Evolutionary conservation across 805 yeast genomes (phyloP), one percentile per base, ranked within the genome.

Genomic region (Yarrowia sp.): DNA sequence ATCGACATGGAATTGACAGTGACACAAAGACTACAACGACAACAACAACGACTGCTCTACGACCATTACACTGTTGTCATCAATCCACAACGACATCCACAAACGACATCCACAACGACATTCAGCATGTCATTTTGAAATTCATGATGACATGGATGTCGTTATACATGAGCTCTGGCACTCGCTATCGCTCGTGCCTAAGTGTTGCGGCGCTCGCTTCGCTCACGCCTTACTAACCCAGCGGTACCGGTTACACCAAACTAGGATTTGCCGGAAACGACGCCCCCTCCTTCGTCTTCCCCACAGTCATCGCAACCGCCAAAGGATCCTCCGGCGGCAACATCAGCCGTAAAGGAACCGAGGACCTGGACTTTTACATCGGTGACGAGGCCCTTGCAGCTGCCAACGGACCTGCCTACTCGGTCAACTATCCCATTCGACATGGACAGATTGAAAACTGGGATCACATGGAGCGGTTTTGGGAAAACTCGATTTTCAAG

Each of bases 381-480:
- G 99, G 99, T 38, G 95, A 95, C 72, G 98, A 93, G 76, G 99
- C 99, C 1, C 73, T 95, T 47, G 84, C 83, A 63, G 96, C 97
- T 13, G 88, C 98, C n/a, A 88, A 85, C 71, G 96, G 97, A 6
- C 91, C 97, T 28, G 76, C 76, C 69, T 95, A 95, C 77, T 88
- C 92, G 33, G 80, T 95, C 66, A 84, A 86, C 68, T 95, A 95
- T 73, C 99, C 99, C 17, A 92, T 95, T 67, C 88, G 92, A 76
- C 99, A 95, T 74, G 99, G 99, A 31, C 99, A 95, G 80, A 89
- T 95, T 68, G 99, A 95, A 77, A 91, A 95, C 76, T 95, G 99
- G 99, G 99, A 95, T 79, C 98, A 95, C 74, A 95, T 95, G 99
- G 99, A 95, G 77, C 84, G 99, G 75, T 93, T 92, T 77, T 95